phyloP scores from a whole-genome alignment of 2,329 filamentous ascomycete species.

The Pyricularia pennisetigena region DNA sequence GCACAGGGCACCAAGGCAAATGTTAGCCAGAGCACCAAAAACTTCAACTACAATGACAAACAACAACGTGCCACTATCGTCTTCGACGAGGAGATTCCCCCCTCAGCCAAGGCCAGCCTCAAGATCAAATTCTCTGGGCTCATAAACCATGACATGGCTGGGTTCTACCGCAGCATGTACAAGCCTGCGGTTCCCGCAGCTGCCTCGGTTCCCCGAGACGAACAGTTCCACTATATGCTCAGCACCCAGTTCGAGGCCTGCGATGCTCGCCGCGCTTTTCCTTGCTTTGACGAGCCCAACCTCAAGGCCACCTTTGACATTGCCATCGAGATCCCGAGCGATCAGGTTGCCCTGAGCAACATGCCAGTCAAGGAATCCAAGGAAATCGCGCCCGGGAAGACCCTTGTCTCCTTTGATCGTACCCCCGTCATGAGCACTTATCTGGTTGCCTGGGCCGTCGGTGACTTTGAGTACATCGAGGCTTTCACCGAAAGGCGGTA shows the following conservation, averaged over 20 bases:
- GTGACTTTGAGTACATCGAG: slow-evolving; percentile 96
- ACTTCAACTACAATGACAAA: slow-evolving; percentile 71
- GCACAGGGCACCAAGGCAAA: slow-evolving; percentile 40
- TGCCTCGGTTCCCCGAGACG: slow-evolving; percentile 66
- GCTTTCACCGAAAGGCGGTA: slow-evolving; percentile 83
- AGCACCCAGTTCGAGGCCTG: slow-evolving; percentile 97
- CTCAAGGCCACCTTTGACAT: slow-evolving; percentile 95
- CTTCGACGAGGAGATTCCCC: slow-evolving; percentile 55
- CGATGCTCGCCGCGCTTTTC: slow-evolving; percentile 89
- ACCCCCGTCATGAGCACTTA: slow-evolving; percentile 90
- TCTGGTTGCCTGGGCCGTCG: slow-evolving; percentile 86
- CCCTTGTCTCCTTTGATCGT: slow-evolving; percentile 68
- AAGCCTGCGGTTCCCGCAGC: slow-evolving; percentile 66
- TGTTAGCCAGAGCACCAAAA: slow-evolving; percentile 48
- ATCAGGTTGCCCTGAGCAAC: slow-evolving; percentile 85
- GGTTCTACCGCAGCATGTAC: slow-evolving; percentile 83
- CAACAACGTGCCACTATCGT: slow-evolving; percentile 73
- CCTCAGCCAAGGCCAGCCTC: slow-evolving; percentile 55
- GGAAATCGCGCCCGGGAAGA: slow-evolving; percentile 50
- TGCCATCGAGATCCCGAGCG: slow-evolving; percentile 79
- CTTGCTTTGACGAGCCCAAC: slow-evolving; percentile 97
- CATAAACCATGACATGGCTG: slow-evolving; percentile 92
- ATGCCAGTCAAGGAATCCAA: slow-evolving; percentile 77
- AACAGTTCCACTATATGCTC: slow-evolving; percentile 63
- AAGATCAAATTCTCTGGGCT: slow-evolving; percentile 57